Evolutionary conservation across 164 flowering plant genomes (phyloP).

Genomic region (Vitis labrusca): DNA sequence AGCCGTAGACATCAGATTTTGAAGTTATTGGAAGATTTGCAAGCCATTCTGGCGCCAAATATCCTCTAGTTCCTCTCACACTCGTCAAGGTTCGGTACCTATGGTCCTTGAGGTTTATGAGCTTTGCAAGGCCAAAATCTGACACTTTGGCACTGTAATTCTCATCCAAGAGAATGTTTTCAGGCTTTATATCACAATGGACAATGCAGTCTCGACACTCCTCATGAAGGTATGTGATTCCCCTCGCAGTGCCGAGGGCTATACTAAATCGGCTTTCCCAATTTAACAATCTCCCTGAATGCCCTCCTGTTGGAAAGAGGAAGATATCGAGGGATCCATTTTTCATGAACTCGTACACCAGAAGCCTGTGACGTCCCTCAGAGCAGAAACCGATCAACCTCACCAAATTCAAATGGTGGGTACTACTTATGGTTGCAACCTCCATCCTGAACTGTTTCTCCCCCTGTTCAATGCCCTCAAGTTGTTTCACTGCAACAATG

Average conservation of each 20-base stretch:
- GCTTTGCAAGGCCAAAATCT: slow-evolving; percentile 4
- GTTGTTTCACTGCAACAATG: slow-evolving; percentile 3
- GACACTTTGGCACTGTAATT: neutral
- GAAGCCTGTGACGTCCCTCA: neutral
- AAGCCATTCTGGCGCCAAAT: slow-evolving; percentile 7
- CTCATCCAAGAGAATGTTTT: slow-evolving; percentile 8
- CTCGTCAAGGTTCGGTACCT: neutral
- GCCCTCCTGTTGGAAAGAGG: neutral
- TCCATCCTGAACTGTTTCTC: slow-evolving; percentile 3
- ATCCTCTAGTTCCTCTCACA: slow-evolving; percentile 4
- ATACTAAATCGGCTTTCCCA: neutral
- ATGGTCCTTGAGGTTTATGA: neutral
- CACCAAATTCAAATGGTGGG: slow-evolving; percentile 3
- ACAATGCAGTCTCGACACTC: neutral
- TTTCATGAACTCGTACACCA: slow-evolving; percentile 1
- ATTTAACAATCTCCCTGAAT: neutral
- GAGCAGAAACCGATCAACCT: neutral
- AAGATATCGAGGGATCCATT: neutral
- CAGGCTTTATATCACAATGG: neutral
- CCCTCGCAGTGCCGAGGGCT: neutral
- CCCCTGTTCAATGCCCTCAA: slow-evolving; percentile 4
- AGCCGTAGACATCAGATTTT: slow-evolving; percentile 5
- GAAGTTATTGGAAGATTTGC: neutral
- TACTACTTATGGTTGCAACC: neutral
- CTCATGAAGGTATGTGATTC: slow-evolving; percentile 4